Percentiles rank a stretch among this genome's conserved stretches.
phyloP scores from a whole-genome alignment of 2,329 filamentous ascomycete genomes.

The Magnaporthiopsis incrustans region DNA sequence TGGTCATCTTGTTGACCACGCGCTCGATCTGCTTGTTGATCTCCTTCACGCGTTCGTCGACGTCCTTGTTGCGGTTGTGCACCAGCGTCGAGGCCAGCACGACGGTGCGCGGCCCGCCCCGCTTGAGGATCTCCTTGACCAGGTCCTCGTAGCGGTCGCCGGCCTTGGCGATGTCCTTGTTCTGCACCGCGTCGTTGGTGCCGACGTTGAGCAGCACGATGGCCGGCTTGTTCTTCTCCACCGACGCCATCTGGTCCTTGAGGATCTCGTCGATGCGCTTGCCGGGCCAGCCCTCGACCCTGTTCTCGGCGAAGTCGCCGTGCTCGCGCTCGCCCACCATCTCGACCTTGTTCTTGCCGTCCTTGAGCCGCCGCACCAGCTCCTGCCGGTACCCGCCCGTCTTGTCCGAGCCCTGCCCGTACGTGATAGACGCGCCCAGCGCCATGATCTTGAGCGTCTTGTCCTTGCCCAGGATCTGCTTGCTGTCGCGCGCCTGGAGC shows the following conservation, averaged over 20 bases:
- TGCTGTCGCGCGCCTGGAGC: background rate
- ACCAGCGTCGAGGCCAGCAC: constrained; percentile 17
- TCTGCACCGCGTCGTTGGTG: constrained; percentile 19
- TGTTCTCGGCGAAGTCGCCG: constrained; percentile 13
- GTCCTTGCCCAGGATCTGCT: background rate
- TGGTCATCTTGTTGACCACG: constrained; percentile 8
- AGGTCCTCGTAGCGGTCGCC: constrained; percentile 14
- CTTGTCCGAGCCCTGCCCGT: constrained; percentile 15
- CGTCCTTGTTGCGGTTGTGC: constrained; percentile 14
- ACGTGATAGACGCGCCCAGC: constrained; percentile 18
- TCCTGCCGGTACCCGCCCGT: constrained; percentile 18
- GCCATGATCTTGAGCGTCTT: constrained; percentile 7
- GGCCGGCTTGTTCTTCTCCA: constrained; percentile 11
- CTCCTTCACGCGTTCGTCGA: constrained; percentile 11
- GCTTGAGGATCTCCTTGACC: constrained; percentile 13
- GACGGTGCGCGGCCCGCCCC: constrained; percentile 13
- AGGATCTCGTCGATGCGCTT: constrained; percentile 8
- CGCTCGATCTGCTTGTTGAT: constrained; percentile 12
- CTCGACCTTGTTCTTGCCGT: constrained; percentile 14
- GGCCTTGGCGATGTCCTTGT: constrained; percentile 13
- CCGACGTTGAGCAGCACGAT: constrained; percentile 16
- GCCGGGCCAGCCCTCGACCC: constrained; percentile 12
- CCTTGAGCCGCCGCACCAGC: constrained; percentile 14
- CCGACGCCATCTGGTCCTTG: constrained; percentile 5
- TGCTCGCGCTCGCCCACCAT: constrained; percentile 16